These are phyloP conservation scores for Pseudovirgaria hyperparasitica DNA, from an alignment of 2,329 filamentous ascomycete species.

Conservation along the genomic window DNA sequence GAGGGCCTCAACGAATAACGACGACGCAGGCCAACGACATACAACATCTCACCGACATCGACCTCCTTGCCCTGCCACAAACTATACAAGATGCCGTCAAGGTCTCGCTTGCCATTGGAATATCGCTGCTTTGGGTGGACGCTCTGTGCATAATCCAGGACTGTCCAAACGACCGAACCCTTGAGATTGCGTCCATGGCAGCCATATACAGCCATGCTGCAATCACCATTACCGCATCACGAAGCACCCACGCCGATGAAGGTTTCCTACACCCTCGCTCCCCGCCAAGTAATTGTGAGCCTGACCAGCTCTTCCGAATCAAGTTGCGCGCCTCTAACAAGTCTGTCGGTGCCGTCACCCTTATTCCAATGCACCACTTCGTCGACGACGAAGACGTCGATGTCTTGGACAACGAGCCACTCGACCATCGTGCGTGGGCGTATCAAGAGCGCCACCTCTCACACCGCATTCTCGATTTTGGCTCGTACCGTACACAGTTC, in stretches of 20 bases:
- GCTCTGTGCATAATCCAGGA: slow-evolving; percentile 5
- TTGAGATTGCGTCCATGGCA: neutral
- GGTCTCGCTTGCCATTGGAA: neutral
- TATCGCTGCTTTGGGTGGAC: slow-evolving; percentile 7
- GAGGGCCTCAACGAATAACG: neutral
- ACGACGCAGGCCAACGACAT: neutral
- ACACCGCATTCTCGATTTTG: neutral
- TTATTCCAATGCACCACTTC: neutral
- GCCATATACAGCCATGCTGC: neutral
- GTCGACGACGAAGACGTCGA: neutral
- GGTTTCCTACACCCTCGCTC: neutral
- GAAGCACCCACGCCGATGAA: neutral
- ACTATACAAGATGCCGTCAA: slow-evolving; percentile 1
- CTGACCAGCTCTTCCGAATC: too few species aligned
- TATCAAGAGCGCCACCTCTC: neutral
- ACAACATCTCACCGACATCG: neutral
- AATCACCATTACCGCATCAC: neutral
- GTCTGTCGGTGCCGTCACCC: neutral
- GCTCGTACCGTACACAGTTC: neutral
- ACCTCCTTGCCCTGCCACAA: neutral
- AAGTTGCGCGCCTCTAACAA: neutral
- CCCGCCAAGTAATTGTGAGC: too few species aligned
- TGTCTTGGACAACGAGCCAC: neutral
- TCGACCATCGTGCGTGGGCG: neutral
- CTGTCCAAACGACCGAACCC: neutral